Conservation (phyloP, 495 filamentous ascomycete genomes). For the Hyaloscypha hepaticicola region DNA sequence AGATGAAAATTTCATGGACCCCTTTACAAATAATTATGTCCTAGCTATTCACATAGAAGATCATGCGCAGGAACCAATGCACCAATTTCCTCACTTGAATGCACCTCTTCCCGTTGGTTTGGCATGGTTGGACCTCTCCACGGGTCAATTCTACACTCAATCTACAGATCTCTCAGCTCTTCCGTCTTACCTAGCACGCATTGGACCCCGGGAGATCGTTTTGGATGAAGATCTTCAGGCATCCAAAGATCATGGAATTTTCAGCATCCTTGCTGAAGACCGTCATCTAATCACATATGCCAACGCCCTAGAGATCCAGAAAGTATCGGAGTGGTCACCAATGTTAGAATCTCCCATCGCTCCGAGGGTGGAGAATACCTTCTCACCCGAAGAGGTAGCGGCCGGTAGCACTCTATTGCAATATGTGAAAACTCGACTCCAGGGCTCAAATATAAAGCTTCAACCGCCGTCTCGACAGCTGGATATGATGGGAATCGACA, state of each 20-base stretch:
- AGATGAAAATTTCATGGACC: constrained; percentile 95
- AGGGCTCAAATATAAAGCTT: constrained; percentile 77
- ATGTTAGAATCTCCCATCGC: constrained; percentile 72
- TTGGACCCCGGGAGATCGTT: constrained; percentile 83
- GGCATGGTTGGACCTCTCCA: constrained; percentile 93
- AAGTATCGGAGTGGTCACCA: constrained; percentile 65
- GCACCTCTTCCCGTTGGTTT: constrained; percentile 57
- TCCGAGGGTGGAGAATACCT: constrained; percentile 37
- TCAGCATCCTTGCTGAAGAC: constrained; percentile 53
- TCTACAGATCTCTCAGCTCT: constrained; percentile 70
- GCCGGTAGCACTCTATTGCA: constrained; percentile 69
- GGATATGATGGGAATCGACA: constrained; percentile 87
- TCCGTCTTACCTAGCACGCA: constrained; percentile 73
- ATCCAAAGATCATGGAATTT: constrained; percentile 40
- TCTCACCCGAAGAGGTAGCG: constrained; percentile 53
- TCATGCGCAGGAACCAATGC: constrained; percentile 1
- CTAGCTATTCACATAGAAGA: constrained; percentile 61
- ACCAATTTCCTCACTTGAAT: neutral
- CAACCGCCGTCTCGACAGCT: constrained; percentile 76
- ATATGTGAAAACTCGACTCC: constrained; percentile 78
- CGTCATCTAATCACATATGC: constrained; percentile 57
- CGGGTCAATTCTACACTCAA: constrained; percentile 89
- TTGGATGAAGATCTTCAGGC: constrained; percentile 62
- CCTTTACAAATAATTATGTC: constrained; percentile 87
- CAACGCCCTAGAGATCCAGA: constrained; percentile 43